A percentile compares a stretch with the other conserved stretches of the same genome.
Evolutionary conservation across 2,329 filamentous ascomycete genomes (phyloP).

Genomic region (Sporothrix sp.): DNA sequence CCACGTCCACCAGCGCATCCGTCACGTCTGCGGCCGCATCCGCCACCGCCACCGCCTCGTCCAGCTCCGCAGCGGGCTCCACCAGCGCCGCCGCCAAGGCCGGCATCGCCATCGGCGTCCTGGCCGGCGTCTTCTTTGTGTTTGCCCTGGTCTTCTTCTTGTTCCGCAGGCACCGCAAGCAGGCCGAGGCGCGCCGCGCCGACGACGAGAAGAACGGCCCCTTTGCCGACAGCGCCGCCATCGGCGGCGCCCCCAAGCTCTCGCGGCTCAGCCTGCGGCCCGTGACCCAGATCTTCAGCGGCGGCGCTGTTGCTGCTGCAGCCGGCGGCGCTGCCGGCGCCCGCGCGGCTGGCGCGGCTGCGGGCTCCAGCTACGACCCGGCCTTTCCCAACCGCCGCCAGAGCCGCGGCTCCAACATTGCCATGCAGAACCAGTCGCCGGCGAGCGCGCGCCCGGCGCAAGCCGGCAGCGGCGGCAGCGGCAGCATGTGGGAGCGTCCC

Average conservation of each 20-base stretch:
- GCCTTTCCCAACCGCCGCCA: constrained; percentile 35
- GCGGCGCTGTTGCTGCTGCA: constrained; percentile 10
- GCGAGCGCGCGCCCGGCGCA: constrained; percentile 19
- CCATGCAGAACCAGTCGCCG: constrained; percentile 24
- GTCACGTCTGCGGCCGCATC: neutral
- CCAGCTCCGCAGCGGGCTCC: neutral
- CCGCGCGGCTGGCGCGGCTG: constrained; percentile 1
- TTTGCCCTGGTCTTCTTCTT: constrained; percentile 62
- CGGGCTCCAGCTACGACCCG: neutral
- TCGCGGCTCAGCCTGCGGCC: constrained; percentile 76
- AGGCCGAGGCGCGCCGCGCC: constrained; percentile 40
- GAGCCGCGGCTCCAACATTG: constrained; percentile 37
- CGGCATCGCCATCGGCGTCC: constrained; percentile 74
- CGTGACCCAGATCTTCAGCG: constrained; percentile 64
- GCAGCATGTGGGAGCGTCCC: constrained; percentile 43
- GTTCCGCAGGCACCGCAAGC: constrained; percentile 61
- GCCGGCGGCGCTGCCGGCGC: neutral
- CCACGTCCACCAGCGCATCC: neutral
- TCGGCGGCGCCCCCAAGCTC: neutral
- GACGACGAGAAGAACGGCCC: constrained; percentile 54
- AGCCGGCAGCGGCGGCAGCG: constrained; percentile 26
- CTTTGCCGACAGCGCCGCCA: constrained; percentile 23
- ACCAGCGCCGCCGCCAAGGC: constrained; percentile 49
- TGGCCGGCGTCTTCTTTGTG: constrained; percentile 58
- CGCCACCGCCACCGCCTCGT: neutral